Conservation (phyloP, 805 yeast species). For the Pichia paraexigua region DNA sequence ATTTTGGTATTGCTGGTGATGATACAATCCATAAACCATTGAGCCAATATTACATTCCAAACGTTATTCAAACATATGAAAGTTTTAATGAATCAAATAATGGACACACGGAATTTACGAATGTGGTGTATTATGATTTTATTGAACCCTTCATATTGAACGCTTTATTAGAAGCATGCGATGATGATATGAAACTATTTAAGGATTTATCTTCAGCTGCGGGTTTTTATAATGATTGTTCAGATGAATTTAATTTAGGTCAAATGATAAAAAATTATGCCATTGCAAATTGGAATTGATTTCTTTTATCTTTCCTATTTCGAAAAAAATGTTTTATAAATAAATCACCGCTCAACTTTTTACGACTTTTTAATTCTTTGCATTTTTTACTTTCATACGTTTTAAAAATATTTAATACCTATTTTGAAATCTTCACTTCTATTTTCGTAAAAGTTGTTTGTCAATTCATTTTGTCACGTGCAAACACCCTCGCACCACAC, state of each 20-base stretch:
- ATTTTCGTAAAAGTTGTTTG: no score
- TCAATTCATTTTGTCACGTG: neutral
- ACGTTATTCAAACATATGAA: conserved; percentile 57
- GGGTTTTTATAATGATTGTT: conserved; percentile 26
- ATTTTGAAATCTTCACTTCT: no score
- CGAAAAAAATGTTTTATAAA: neutral
- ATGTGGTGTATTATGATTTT: conserved; percentile 75
- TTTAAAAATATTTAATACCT: no score
- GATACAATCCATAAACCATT: conserved; percentile 65
- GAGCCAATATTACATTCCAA: conserved; percentile 58
- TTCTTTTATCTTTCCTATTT: neutral
- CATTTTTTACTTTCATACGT: neutral
- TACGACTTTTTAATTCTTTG: neutral
- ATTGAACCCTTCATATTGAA: conserved; percentile 33
- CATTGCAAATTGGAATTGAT: conserved; percentile 24
- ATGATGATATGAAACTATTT: conserved; percentile 9
- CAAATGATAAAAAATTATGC: conserved; percentile 37
- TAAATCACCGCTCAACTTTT: neutral
- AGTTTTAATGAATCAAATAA: conserved; percentile 16
- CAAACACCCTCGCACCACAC: neutral
- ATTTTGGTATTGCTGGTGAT: conserved; percentile 80
- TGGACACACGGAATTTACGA: conserved; percentile 38
- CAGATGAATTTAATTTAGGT: conserved; percentile 35
- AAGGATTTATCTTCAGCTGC: conserved; percentile 10
- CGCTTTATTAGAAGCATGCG: conserved; percentile 22